phyloP scores from a whole-genome alignment of 257 asterid genomes.

The Solanum megistacrolobum region DNA sequence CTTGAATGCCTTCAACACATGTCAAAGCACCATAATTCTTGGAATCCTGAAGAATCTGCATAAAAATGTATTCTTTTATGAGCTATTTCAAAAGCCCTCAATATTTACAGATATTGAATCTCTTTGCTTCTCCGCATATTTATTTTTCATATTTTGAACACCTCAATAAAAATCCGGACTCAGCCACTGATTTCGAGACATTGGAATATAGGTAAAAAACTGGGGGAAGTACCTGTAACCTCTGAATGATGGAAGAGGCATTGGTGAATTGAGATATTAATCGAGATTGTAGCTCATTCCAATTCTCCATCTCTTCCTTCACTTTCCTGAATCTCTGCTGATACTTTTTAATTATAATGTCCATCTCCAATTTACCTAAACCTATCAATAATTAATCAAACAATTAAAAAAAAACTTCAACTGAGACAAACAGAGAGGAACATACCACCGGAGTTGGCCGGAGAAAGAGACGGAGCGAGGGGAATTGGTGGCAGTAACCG shows the following conservation, averaged over 20 bases:
- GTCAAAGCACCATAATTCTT: slow-evolving; percentile 45
- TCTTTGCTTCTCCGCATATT: not conserved
- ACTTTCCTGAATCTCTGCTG: slow-evolving; percentile 55
- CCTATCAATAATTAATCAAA: not conserved
- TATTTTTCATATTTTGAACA: not conserved
- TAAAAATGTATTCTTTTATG: not conserved
- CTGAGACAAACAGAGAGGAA: not conserved
- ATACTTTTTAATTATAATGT: slow-evolving; percentile 46
- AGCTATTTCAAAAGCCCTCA: not conserved
- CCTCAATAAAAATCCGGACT: not conserved
- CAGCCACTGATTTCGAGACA: not conserved
- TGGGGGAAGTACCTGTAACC: slow-evolving; percentile 46
- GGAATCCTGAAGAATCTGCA: slow-evolving; percentile 39
- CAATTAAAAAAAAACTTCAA: not conserved
- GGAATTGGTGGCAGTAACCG: not conserved
- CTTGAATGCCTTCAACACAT: slow-evolving; percentile 48
- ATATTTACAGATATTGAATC: not conserved
- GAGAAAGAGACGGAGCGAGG: not conserved
- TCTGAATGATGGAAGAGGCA: slow-evolving; percentile 62
- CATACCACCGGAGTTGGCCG: not conserved
- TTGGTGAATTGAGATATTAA: slow-evolving; percentile 48
- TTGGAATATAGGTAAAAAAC: not conserved
- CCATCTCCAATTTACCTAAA: slow-evolving; percentile 28
- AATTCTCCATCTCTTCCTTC: slow-evolving; percentile 48
- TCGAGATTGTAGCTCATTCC: slow-evolving; percentile 68